Percentiles rank a stretch among this genome's conserved stretches.
phyloP scores from a whole-genome alignment of 352 stramenopile species.

The Globisporangium solare region DNA sequence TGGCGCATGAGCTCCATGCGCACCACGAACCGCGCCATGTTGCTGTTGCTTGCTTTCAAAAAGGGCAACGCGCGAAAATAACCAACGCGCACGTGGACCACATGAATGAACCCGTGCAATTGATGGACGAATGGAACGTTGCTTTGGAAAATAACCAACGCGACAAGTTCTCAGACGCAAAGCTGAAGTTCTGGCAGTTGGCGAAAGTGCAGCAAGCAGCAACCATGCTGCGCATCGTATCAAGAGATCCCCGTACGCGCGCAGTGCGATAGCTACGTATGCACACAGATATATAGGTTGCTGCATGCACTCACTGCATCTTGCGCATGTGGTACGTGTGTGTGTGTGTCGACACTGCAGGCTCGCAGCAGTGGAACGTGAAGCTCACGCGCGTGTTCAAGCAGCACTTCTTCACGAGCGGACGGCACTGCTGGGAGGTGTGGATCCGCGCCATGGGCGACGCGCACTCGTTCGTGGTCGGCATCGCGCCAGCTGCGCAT shows the following conservation, averaged over 20 bases:
- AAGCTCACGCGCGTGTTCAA: constrained; percentile 5
- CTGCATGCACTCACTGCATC: too few relatives aligned
- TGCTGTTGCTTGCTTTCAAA: not conserved
- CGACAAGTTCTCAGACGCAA: too few relatives aligned
- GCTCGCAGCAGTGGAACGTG: not conserved
- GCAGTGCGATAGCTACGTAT: too few relatives aligned
- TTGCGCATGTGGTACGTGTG: too few relatives aligned
- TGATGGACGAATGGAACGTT: not conserved
- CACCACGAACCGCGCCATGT: constrained; percentile 24
- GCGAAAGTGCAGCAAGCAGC: too few relatives aligned
- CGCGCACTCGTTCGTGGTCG: not conserved
- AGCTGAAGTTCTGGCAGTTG: not conserved
- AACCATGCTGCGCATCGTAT: too few relatives aligned
- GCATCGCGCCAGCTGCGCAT: too few relatives aligned
- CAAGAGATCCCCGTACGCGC: too few relatives aligned
- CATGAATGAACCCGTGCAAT: too few relatives aligned
- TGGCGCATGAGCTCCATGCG: constrained; percentile 29
- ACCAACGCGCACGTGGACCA: too few relatives aligned
- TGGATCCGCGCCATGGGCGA: not conserved
- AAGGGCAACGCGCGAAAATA: not conserved
- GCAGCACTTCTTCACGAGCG: constrained; percentile 7
- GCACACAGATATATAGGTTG: too few relatives aligned
- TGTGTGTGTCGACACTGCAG: too few relatives aligned
- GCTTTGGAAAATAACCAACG: constrained; percentile 1
- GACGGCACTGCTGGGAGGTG: constrained; percentile 4